Evolutionary conservation across 345 rosid species (phyloP).

Genomic region (Brassica napus): DNA sequence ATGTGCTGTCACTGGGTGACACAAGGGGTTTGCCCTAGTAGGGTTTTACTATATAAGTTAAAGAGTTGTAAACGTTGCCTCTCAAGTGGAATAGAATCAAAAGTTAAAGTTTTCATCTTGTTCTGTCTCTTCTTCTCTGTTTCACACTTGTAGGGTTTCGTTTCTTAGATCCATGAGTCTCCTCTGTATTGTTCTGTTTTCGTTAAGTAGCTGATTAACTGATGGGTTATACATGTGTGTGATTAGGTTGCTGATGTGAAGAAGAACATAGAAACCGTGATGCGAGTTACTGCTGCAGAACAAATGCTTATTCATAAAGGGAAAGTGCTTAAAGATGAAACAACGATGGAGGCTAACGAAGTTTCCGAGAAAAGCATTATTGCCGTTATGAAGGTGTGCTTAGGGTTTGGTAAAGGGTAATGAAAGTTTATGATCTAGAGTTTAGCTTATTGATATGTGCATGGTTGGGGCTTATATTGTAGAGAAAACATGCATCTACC

Average conservation of each 20-base stretch:
- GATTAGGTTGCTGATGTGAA: slow-evolving; percentile 66
- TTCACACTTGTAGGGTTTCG: not conserved
- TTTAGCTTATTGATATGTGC: slow-evolving; percentile 16
- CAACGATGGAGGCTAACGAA: slow-evolving; percentile 64
- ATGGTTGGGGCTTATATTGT: not conserved
- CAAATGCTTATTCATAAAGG: slow-evolving; percentile 77
- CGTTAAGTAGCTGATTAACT: not conserved
- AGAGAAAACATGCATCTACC: slow-evolving; percentile 60
- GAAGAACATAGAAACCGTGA: slow-evolving; percentile 55
- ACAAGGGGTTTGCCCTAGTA: no score
- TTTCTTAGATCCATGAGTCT: not conserved
- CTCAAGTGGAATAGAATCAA: no score
- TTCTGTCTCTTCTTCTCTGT: no score
- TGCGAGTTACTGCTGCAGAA: slow-evolving; percentile 59
- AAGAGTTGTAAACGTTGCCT: no score
- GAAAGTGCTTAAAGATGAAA: slow-evolving; percentile 64
- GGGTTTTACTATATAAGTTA: no score
- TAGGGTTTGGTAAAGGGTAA: not conserved
- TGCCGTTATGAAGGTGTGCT: slow-evolving; percentile 30
- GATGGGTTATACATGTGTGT: not conserved
- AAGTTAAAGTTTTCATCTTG: no score
- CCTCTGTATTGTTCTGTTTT: not conserved
- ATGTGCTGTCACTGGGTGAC: no score
- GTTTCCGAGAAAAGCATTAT: slow-evolving; percentile 65
- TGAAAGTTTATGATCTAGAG: slow-evolving; percentile 1